These are phyloP conservation scores for Nicotiana rustica DNA, from an alignment of 305 asterid genomes.

Conservation along the genomic window DNA sequence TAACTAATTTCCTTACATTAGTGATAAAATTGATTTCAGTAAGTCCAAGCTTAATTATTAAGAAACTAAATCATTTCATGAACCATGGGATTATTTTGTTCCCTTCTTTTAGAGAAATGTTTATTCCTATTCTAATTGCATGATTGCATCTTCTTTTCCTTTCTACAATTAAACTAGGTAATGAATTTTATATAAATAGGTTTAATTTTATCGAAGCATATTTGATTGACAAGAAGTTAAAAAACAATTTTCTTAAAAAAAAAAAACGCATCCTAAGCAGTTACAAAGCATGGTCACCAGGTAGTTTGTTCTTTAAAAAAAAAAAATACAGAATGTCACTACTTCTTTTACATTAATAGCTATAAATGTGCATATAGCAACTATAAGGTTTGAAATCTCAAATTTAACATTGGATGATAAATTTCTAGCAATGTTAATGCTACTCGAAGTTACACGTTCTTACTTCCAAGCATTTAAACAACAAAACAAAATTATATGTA, in stretches of 20 bases:
- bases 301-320: neutral
- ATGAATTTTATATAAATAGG: neutral
- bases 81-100: neutral
- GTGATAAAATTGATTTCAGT: neutral
- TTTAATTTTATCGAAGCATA: too few relatives aligned
- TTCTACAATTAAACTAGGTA: neutral
- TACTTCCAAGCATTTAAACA: constrained; percentile 13
- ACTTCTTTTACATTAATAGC: neutral
- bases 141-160: neutral
- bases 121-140: neutral
- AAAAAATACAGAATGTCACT: neutral
- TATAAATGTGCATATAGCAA: neutral
- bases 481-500: neutral
- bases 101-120: neutral
- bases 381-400: neutral
- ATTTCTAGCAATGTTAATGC: neutral
- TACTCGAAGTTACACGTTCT: neutral
- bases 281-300: neutral
- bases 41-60: neutral
- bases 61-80: neutral
- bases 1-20: too few relatives aligned
- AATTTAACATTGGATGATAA: neutral
- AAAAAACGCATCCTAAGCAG: neutral
- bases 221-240: too few relatives aligned
- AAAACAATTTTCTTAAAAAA: too few relatives aligned